These are phyloP conservation scores for Letharia lupina DNA, from an alignment of 495 filamentous ascomycete species.

Conservation along the genomic window DNA sequence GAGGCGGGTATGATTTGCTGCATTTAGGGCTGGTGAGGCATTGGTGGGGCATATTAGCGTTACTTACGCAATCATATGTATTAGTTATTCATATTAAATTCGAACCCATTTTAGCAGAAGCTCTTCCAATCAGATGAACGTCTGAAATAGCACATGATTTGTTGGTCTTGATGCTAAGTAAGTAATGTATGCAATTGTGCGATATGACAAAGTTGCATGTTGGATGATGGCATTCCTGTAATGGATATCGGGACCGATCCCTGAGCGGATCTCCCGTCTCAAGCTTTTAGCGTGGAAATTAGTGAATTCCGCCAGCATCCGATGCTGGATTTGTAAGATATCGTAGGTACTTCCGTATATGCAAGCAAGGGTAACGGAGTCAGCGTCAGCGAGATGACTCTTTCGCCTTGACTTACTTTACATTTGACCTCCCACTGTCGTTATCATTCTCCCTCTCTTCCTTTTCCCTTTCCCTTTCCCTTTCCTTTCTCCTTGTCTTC, in stretches of 20 bases:
- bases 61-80: background rate
- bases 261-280: background rate
- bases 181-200: background rate
- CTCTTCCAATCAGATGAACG: too few species aligned
- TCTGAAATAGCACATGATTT: too few species aligned
- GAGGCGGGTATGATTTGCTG: background rate
- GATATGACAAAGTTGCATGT: background rate
- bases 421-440: constrained; percentile 4
- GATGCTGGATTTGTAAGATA: constrained; percentile 6
- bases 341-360: background rate
- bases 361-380: background rate
- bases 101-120: too few species aligned
- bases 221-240: background rate
- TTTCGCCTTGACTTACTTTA: background rate
- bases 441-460: constrained; percentile 1
- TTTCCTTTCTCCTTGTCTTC: background rate
- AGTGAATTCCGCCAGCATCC: constrained; percentile 1
- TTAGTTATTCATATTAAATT: background rate
- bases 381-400: background rate
- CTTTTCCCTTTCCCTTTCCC: background rate
- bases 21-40: background rate
- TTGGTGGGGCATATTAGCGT: background rate
- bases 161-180: background rate
- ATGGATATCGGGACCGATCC: background rate
- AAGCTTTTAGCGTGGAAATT: background rate